Base-by-base conservation (phyloP, 805 yeast species). In the Candida jianshihensis region DNA sequence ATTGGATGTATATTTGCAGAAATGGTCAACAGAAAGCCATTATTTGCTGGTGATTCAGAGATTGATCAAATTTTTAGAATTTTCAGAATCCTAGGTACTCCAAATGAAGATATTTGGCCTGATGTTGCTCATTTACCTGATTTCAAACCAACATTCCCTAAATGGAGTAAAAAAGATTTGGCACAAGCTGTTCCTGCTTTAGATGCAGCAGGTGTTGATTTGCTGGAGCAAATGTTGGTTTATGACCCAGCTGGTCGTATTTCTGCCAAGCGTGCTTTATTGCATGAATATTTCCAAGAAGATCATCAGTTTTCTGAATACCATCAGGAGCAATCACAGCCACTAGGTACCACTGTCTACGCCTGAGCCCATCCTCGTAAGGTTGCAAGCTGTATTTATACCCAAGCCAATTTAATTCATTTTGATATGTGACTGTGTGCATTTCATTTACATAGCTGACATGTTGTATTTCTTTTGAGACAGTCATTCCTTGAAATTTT, bases 1-100 rank as follows among this genome's bases (percentile, higher is more conserved):
- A 84, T 90, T 42, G 98, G 98, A 13, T 89, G 97, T 57, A 92
- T 92, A 33, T 84, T 92, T 59, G 98, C 97, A 6, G 98, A 92
- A 59, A 89, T 92, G 97, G 87, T 89, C 39, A 86, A 88, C 51
- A 78, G 98, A 38, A 86, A 86, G 58, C 97, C 98, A 8, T 61
- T 92, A 36, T 90, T 92, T 64, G 95, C 97, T 0, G 98, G 98
- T 6, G 96, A 92, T 58, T 87, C 96, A 10, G 98, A 92, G 59
- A 94, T 92, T 54, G 98, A 92, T 59, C 96, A 92, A 64, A 84
- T 92, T 47, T 89, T 89, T 68, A 74, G 92, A 60, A 92, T 92
- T 40, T 92, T 92, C 64, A 74, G 95, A 46, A 70, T 85, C 36
- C 71, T 92, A 63, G 98, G 98, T 15, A 90, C 97, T 3, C 98